Conservation (phyloP, 345 rosid species). For the Camelina sativa region DNA sequence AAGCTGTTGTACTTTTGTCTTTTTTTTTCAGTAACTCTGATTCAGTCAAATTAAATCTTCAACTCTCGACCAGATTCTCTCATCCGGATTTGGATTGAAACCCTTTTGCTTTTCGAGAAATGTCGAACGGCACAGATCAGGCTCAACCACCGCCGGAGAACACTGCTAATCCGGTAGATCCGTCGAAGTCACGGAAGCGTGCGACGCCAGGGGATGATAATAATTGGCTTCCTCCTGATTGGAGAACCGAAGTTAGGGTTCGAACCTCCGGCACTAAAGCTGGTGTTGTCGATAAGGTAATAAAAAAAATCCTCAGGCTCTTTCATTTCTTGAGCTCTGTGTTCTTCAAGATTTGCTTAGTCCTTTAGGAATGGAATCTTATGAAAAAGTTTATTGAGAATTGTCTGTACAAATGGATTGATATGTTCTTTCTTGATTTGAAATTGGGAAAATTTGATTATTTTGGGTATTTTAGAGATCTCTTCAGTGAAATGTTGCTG, state of each 20-base stretch:
- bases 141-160: conserved; percentile 24
- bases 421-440: background rate
- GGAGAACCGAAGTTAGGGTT: conserved; percentile 69
- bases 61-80: background rate
- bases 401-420: background rate
- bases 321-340: background rate
- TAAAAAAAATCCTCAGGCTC: background rate
- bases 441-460: background rate
- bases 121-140: conserved; percentile 33
- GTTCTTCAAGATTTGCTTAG: background rate
- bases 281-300: conserved; percentile 75
- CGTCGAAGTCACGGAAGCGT: conserved; percentile 37
- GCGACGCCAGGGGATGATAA: conserved; percentile 39
- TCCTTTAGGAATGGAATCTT: too few species aligned
- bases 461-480: background rate
- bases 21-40: background rate
- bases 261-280: conserved; percentile 74
- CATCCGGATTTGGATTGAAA: background rate
- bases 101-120: background rate
- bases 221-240: conserved; percentile 67
- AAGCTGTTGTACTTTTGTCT: background rate
- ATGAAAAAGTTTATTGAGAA: too few species aligned
- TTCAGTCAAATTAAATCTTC: background rate
- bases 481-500: background rate
- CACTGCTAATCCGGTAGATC: conserved; percentile 9